Evolutionary conservation across 1,284 basidiomycete species (phyloP), one percentile per base, ranked within the genome.

Genomic region (Malassezia japonica): DNA sequence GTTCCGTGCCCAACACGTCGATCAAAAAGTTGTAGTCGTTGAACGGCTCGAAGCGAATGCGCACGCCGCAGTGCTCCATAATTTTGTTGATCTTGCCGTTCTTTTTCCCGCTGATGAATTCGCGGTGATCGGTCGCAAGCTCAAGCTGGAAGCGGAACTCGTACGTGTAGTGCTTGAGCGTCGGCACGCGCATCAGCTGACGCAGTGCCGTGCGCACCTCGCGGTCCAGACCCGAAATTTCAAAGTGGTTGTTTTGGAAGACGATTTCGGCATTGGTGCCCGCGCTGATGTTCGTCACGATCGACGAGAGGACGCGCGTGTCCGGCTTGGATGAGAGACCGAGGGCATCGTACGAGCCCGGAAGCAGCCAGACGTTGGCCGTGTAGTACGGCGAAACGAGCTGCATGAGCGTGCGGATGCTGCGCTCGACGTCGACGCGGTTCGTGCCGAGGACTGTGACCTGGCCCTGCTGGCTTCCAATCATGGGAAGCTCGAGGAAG

Each of bases 11-110:
- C 9, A 74, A 72, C 10, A 76, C 83, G 74, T 95, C 90, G 74
- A 98, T 96, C 64, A 96, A 80, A 77, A 98, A 98, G 75, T 98
- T 98, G 77, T 94, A 86, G 73, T 96, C 91, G 74, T 95, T 91
- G 78, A 95, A 90, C 3, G 91, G 94, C 78, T 98, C 92, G 66
- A 96, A 98, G 76, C 95, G 95, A 79, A 98, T 95, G 75, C 94
- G 92, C 65, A 92, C 90, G 66, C 86, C 77, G 42, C 76, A 74
- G 49, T 76, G 67, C 60, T 77, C 76, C 48, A 79, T 74, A 28
- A 74, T 71, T 70, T 79, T 79, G 73, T 79, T 79, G 61, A 74
- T 74, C 59, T 74, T 76, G 62, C 70, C 74, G 54, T 74, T 74
- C 59, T 74, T 70, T 44, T 71, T 75, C 40, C 74, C 67, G 43